Evolutionary conservation across 2,329 filamentous ascomycete genomes (phyloP).

Genomic region (Xylariaceae sp.): DNA sequence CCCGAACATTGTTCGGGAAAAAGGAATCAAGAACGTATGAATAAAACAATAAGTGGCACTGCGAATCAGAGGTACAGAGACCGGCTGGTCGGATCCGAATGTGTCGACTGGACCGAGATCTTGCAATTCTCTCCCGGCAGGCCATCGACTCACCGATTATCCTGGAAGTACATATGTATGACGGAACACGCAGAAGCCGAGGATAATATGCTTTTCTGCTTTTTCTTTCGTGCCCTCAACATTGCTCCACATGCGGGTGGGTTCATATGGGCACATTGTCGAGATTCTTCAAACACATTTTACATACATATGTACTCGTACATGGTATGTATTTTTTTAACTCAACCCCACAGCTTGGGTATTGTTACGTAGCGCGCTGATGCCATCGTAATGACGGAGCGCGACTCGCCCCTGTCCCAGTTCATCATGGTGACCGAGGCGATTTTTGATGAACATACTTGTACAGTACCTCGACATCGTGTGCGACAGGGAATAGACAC

Average conservation of each 20-base stretch:
- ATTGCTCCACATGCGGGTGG: slow-evolving; percentile 26
- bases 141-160: slow-evolving; percentile 21
- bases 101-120: slow-evolving; percentile 27
- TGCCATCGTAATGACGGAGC: slow-evolving; percentile 26
- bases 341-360: slow-evolving; percentile 14
- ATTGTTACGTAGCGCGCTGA: slow-evolving; percentile 20
- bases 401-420: slow-evolving; percentile 17
- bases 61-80: slow-evolving; percentile 27
- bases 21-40: slow-evolving; percentile 23
- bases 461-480: slow-evolving; percentile 18
- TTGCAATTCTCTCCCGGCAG: slow-evolving; percentile 17
- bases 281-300: slow-evolving; percentile 15
- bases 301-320: too few species aligned
- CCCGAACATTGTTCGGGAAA: slow-evolving; percentile 26
- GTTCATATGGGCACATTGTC: neutral
- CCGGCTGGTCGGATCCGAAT: slow-evolving; percentile 29
- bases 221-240: slow-evolving; percentile 12
- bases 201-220: slow-evolving; percentile 7
- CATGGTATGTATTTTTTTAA: slow-evolving; percentile 20
- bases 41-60: slow-evolving; percentile 18
- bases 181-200: slow-evolving; percentile 16
- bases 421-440: slow-evolving; percentile 17
- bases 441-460: slow-evolving; percentile 14
- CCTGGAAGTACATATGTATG: slow-evolving; percentile 12
- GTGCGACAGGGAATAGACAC: slow-evolving; percentile 24